Conservation (phyloP, 257 asterid genomes). For the Ophiorrhiza pumila region DNA sequence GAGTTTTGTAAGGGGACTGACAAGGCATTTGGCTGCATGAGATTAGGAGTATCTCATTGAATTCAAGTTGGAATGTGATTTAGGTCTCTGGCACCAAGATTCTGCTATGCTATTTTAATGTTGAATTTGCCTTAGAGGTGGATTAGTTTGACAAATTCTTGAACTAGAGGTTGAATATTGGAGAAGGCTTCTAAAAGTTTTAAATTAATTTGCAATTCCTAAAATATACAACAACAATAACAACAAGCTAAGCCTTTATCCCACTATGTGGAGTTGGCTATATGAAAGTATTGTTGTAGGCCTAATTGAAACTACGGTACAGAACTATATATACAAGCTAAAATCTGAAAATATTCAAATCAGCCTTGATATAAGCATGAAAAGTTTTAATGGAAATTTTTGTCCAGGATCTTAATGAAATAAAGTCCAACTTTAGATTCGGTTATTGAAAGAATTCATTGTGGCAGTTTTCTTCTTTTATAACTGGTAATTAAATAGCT, state of each 20-base stretch:
- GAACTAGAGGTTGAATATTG: not conserved
- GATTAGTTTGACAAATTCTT: not conserved
- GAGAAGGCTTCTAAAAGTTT: not conserved
- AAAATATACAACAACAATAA: too few species aligned
- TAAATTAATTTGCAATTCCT: too few species aligned
- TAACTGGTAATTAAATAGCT: not conserved
- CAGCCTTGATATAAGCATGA: not conserved
- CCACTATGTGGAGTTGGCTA: too few species aligned
- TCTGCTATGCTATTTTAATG: not conserved
- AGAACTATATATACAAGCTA: not conserved
- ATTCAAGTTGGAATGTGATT: not conserved
- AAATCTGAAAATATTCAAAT: not conserved
- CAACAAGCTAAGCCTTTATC: too few species aligned
- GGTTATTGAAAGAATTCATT: not conserved
- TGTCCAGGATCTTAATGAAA: not conserved
- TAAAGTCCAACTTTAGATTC: not conserved
- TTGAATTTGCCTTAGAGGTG: not conserved
- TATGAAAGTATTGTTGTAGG: too few species aligned
- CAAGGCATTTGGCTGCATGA: too few species aligned
- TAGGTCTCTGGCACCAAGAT: not conserved
- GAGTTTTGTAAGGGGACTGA: not conserved
- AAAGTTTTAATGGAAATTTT: not conserved
- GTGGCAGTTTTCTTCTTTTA: not conserved
- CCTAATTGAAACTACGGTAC: too few species aligned
- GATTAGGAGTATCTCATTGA: too few species aligned